Percentiles rank a stretch among this genome's conserved stretches.
These are phyloP conservation scores for Populus alba DNA, from an alignment of 345 rosid species.

Conservation along the genomic window DNA sequence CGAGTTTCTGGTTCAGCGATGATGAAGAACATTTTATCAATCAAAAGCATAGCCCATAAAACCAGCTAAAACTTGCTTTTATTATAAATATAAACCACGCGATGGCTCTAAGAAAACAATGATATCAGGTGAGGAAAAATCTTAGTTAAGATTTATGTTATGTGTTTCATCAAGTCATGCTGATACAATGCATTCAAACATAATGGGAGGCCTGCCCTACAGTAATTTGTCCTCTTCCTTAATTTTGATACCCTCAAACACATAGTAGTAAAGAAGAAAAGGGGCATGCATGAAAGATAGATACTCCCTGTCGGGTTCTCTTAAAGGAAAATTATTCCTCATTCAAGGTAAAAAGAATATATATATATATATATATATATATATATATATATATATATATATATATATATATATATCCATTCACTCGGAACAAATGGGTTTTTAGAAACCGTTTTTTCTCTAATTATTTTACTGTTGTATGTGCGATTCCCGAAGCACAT, in stretches of 20 bases:
- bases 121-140: background rate
- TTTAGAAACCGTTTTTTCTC: background rate
- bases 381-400: background rate
- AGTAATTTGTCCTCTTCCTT: slow-evolving; percentile 2
- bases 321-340: slow-evolving; percentile 26
- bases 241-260: slow-evolving; percentile 7
- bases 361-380: background rate
- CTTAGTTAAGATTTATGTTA: background rate
- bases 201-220: background rate
- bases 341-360: slow-evolving; percentile 1
- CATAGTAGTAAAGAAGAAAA: slow-evolving; percentile 20
- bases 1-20: background rate
- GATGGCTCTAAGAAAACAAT: background rate
- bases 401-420: background rate
- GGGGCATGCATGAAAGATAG: slow-evolving; percentile 29
- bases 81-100: background rate
- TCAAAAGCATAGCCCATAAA: background rate
- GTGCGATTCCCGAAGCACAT: background rate
- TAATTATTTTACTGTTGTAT: background rate
- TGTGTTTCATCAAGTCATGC: background rate
- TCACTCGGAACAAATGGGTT: background rate
- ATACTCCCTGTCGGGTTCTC: slow-evolving; percentile 56
- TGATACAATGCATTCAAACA: background rate
- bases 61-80: background rate
- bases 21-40: background rate